Conservation (phyloP, 805 yeast species). For the Wickerhamomyces queroliae region DNA sequence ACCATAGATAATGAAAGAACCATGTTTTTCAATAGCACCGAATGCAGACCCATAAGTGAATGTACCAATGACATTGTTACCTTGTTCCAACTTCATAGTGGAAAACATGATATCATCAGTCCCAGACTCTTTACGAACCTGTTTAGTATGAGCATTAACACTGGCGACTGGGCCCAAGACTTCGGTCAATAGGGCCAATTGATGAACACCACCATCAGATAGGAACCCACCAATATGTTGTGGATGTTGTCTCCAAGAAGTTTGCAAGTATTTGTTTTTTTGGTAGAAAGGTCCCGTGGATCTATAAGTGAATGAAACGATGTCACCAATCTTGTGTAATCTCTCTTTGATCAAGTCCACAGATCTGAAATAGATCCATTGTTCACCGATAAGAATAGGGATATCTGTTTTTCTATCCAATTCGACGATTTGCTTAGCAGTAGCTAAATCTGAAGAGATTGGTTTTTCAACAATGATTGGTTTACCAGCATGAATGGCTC, state of each 20-base stretch:
- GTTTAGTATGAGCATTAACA: constrained; percentile 73
- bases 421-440: constrained; percentile 75
- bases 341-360: constrained; percentile 48
- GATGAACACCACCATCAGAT: constrained; percentile 97
- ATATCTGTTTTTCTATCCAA: constrained; percentile 54
- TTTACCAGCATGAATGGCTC: constrained; percentile 68
- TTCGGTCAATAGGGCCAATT: constrained; percentile 78
- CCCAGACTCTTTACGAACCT: constrained; percentile 73
- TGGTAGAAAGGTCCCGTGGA: constrained; percentile 70
- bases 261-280: constrained; percentile 53
- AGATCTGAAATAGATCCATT: constrained; percentile 74
- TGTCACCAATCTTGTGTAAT: constrained; percentile 66
- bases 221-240: constrained; percentile 90
- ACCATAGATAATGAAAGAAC: constrained; percentile 70
- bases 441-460: constrained; percentile 77
- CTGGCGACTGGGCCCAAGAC: constrained; percentile 69
- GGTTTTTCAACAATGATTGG: constrained; percentile 88
- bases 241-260: constrained; percentile 86
- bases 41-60: constrained; percentile 84
- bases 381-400: constrained; percentile 77
- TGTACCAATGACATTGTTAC: constrained; percentile 65
- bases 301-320: constrained; percentile 62
- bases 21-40: constrained; percentile 72
- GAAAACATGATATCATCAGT: constrained; percentile 77
- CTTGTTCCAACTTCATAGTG: constrained; percentile 51